phyloP scores from a whole-genome alignment of 73 alveolate genomes.

The Paramecium biaurelia region DNA sequence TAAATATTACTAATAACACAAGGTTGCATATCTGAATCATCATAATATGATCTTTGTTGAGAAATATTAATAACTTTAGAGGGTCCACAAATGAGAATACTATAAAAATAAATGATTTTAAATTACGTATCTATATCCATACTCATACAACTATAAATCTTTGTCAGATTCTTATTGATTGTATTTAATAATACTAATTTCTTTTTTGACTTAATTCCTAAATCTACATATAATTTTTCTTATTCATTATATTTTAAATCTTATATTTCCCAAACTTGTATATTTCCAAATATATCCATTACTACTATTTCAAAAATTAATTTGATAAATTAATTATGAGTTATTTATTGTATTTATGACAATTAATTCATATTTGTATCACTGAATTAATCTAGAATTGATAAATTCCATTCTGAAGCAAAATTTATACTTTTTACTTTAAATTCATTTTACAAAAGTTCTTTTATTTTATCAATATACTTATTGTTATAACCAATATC shows the following conservation, averaged over 20 bases:
- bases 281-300: constrained; percentile 36
- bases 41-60: not conserved
- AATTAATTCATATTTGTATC: not conserved
- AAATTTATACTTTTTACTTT: not conserved
- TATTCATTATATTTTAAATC: constrained; percentile 35
- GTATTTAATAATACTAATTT: not conserved
- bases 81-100: constrained; percentile 52
- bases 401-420: constrained; percentile 34
- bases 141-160: not conserved
- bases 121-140: not conserved
- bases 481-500: not conserved
- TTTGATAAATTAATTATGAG: not conserved
- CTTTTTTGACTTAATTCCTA: constrained; percentile 16
- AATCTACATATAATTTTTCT: not conserved
- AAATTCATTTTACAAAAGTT: not conserved
- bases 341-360: not conserved
- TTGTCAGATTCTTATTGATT: not conserved
- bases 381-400: not conserved
- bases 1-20: not conserved
- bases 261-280: not conserved
- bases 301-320: not conserved
- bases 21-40: not conserved
- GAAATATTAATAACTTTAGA: not conserved
- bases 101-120: not conserved
- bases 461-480: not conserved